Percentiles rank a stretch among this genome's conserved stretches.
These are phyloP conservation scores for Mytilinidion resinicola DNA, from an alignment of 495 filamentous ascomycete species.

Conservation along the genomic window DNA sequence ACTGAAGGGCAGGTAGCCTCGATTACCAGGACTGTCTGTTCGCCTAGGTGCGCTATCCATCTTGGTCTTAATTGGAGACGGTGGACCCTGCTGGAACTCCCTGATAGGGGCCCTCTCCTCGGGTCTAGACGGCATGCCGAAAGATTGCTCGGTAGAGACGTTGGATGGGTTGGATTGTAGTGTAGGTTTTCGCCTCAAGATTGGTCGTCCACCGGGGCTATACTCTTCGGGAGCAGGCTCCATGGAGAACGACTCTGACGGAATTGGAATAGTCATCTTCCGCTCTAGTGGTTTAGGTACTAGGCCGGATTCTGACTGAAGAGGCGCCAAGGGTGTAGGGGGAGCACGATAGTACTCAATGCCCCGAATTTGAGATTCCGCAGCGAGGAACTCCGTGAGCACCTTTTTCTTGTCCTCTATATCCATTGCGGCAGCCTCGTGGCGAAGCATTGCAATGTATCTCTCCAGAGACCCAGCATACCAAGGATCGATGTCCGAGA, in stretches of 20 bases:
- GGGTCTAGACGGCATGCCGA: conserved; percentile 1
- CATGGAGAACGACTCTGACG: background rate
- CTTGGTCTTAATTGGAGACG: background rate
- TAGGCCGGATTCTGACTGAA: background rate
- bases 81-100: background rate
- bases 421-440: conserved; percentile 22
- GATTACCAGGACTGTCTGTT: background rate
- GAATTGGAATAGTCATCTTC: conserved; percentile 14
- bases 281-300: conserved; percentile 2
- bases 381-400: conserved; percentile 29
- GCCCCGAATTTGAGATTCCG: conserved; percentile 23
- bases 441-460: conserved; percentile 28
- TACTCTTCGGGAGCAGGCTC: conserved; percentile 12
- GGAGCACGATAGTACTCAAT: conserved; percentile 15
- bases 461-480: conserved; percentile 29
- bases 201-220: conserved; percentile 28
- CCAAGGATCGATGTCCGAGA: conserved; percentile 30
- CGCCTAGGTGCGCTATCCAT: background rate
- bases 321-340: background rate
- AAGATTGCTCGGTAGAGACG: conserved; percentile 7
- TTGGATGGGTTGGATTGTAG: conserved; percentile 8
- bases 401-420: conserved; percentile 27
- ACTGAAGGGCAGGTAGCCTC: background rate
- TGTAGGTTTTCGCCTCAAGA: conserved; percentile 10
- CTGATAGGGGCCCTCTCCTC: background rate